These are phyloP conservation scores for Chrysanthemum lavandulifolium DNA, from an alignment of 129 eudicot species.

Conservation along the genomic window DNA sequence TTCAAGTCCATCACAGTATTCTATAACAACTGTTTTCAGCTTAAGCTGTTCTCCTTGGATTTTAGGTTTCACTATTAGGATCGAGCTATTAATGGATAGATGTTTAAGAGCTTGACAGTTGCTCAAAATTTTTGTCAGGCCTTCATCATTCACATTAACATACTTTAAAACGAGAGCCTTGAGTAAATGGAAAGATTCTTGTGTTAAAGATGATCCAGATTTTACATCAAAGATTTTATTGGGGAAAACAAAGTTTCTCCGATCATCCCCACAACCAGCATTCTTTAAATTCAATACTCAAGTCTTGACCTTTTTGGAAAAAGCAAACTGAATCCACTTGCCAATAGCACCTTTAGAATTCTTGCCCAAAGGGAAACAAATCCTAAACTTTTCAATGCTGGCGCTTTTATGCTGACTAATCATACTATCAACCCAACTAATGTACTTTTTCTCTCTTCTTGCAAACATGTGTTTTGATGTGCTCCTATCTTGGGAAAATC, in stretches of 20 bases:
- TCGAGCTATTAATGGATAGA: neutral
- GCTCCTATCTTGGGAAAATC: neutral
- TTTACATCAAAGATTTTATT: neutral
- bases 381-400: constrained; percentile 19
- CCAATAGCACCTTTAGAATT: constrained; percentile 13
- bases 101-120: neutral
- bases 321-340: constrained; percentile 41
- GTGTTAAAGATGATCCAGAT: neutral
- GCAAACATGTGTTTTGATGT: neutral
- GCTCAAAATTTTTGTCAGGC: neutral
- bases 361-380: constrained; percentile 32
- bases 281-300: constrained; percentile 34
- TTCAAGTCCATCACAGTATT: neutral
- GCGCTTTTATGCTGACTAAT: constrained; percentile 25
- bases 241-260: neutral
- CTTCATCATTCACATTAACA: neutral
- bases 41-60: neutral
- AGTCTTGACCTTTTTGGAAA: constrained; percentile 32
- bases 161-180: neutral
- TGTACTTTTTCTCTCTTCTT: constrained; percentile 10
- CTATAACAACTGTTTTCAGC: neutral
- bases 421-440: constrained; percentile 37
- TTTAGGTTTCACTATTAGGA: neutral
- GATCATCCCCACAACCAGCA: neutral
- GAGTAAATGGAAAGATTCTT: neutral